Evolutionary conservation across 106 monocot genomes (phyloP).

Genomic region (Chionographis japonica): DNA sequence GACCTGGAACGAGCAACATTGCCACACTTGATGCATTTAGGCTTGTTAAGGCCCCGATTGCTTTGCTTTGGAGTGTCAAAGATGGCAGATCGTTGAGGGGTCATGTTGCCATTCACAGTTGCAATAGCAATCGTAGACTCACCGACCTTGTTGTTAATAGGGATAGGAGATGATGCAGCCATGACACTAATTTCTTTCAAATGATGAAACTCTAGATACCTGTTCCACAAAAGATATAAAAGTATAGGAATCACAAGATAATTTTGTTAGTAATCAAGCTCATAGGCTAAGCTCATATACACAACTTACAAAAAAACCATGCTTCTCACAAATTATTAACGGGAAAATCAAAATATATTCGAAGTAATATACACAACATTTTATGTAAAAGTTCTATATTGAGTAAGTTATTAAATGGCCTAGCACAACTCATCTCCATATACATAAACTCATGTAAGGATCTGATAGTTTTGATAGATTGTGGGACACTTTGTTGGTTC

Average conservation of each 20-base stretch:
- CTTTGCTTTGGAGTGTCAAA: conserved; percentile 43
- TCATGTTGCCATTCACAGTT: conserved; percentile 26
- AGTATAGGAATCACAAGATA: background rate
- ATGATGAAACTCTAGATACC: background rate
- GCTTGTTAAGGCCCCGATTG: conserved; percentile 64
- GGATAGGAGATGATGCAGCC: conserved; percentile 30
- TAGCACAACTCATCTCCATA: too few relatives aligned
- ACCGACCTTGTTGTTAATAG: conserved; percentile 17
- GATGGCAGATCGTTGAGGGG: conserved; percentile 10
- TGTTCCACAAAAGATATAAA: conserved; percentile 6
- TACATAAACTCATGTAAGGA: too few relatives aligned
- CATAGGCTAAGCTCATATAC: too few relatives aligned
- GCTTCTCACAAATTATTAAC: too few relatives aligned
- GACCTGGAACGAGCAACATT: conserved; percentile 75
- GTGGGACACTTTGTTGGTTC: too few relatives aligned
- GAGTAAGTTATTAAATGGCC: too few relatives aligned
- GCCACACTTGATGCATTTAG: conserved; percentile 66
- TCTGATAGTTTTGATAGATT: too few relatives aligned
- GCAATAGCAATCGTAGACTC: conserved; percentile 6
- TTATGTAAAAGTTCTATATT: too few relatives aligned
- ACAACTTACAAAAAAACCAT: too few relatives aligned
- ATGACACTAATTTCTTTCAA: conserved; percentile 4
- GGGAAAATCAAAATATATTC: too few relatives aligned
- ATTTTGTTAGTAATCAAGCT: too few relatives aligned
- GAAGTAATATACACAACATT: too few relatives aligned